Conservation (phyloP, 768 basidiomycete species). For the Pleurotus ostreatus region DNA sequence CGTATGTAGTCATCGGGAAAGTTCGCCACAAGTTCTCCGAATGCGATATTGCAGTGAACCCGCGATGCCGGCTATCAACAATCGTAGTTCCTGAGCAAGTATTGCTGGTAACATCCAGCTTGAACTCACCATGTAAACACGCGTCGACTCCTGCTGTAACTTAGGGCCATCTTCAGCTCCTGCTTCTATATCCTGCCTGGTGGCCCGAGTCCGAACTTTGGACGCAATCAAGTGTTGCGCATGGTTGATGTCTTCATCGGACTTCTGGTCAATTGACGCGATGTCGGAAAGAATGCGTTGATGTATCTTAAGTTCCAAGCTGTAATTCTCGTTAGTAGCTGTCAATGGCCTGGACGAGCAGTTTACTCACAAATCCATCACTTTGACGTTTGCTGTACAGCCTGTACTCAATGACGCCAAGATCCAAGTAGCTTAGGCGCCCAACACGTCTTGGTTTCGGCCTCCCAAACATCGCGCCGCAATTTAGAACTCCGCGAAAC, state of each 20-base stretch:
- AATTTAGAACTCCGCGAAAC: too few species aligned
- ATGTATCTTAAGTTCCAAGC: slow-evolving; percentile 76
- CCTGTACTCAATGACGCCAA: not conserved
- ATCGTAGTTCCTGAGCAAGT: not conserved
- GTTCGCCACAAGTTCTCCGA: slow-evolving; percentile 72
- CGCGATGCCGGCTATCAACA: slow-evolving; percentile 56
- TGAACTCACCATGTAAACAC: slow-evolving; percentile 57
- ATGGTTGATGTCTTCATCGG: slow-evolving; percentile 40
- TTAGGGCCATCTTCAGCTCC: slow-evolving; percentile 25
- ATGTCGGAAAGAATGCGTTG: slow-evolving; percentile 75
- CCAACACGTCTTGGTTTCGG: not conserved
- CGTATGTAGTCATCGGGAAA: slow-evolving; percentile 51
- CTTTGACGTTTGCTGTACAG: not conserved
- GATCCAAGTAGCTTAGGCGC: not conserved
- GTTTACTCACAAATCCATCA: slow-evolving; percentile 48
- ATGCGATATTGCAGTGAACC: slow-evolving; percentile 79
- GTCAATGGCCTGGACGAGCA: not conserved
- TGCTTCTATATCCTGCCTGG: slow-evolving; percentile 21
- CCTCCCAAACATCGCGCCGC: not conserved
- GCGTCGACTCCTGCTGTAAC: slow-evolving; percentile 20
- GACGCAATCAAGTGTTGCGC: slow-evolving; percentile 58
- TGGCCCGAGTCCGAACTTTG: slow-evolving; percentile 44
- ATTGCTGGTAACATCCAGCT: too few species aligned
- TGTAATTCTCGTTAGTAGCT: slow-evolving; percentile 22
- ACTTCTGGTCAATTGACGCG: slow-evolving; percentile 49